phyloP scores from a whole-genome alignment of 2,329 filamentous ascomycete species.

The Sarocladium oryzae region DNA sequence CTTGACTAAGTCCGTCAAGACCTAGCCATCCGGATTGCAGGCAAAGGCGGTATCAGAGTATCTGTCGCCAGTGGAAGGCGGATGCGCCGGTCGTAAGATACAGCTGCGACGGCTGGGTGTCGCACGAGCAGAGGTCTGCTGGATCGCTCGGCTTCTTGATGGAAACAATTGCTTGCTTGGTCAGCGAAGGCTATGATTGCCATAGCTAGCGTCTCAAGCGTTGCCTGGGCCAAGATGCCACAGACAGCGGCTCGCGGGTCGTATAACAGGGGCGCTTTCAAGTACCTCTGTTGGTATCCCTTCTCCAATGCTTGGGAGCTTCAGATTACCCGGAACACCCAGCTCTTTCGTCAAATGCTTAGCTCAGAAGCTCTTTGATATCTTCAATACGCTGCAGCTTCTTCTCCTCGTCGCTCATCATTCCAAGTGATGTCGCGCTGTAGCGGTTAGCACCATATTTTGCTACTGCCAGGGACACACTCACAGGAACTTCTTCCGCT shows the following conservation, averaged over 20 bases:
- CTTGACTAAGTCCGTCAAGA: too few relatives aligned
- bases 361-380: constrained; percentile 56
- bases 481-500: constrained; percentile 92
- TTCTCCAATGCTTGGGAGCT: too few relatives aligned
- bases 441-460: constrained; percentile 15
- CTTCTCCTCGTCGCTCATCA: constrained; percentile 89
- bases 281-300: too few relatives aligned
- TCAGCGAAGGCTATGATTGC: neutral
- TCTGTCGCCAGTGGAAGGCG: too few relatives aligned
- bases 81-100: neutral
- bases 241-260: too few relatives aligned
- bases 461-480: constrained; percentile 28
- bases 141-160: neutral
- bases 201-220: neutral
- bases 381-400: constrained; percentile 79
- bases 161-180: neutral
- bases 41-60: too few relatives aligned
- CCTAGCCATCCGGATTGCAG: too few relatives aligned
- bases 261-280: too few relatives aligned
- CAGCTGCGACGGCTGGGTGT: neutral
- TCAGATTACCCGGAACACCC: too few relatives aligned
- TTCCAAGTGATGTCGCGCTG: constrained; percentile 87
- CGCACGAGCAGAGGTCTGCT: neutral
- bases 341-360: too few relatives aligned
- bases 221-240: too few relatives aligned